phyloP scores from a whole-genome alignment of 345 rosid genomes.

The Trapa bicornis region DNA sequence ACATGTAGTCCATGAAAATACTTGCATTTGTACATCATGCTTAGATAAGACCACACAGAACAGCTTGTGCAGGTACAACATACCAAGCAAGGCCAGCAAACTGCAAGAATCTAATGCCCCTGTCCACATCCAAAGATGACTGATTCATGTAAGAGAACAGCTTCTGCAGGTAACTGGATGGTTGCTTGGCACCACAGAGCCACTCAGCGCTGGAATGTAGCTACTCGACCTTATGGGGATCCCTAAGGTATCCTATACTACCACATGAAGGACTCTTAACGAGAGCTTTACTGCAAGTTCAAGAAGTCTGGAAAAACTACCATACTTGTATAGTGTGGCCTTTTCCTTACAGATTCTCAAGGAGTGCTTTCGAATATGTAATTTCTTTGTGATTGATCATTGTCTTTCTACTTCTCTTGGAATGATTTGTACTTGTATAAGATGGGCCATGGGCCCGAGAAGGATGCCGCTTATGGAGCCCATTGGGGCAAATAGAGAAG shows the following conservation, averaged over 20 bases:
- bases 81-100: conserved; percentile 97
- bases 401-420: too few relatives aligned
- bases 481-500: neutral
- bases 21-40: neutral
- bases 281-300: conserved; percentile 67
- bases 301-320: neutral
- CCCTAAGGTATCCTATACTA: conserved; percentile 50
- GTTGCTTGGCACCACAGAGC: conserved; percentile 31
- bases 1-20: neutral
- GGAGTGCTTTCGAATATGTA: neutral
- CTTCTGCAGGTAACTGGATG: conserved; percentile 38
- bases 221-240: conserved; percentile 60
- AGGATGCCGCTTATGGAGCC: neutral
- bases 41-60: conserved; percentile 19
- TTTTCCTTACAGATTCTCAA: neutral
- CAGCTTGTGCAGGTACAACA: conserved; percentile 38
- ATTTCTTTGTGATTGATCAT: too few relatives aligned
- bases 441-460: neutral
- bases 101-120: conserved; percentile 78
- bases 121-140: conserved; percentile 58
- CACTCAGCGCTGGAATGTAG: conserved; percentile 54
- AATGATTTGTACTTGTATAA: too few relatives aligned
- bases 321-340: neutral
- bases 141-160: conserved; percentile 30
- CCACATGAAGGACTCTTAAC: conserved; percentile 72